Evolutionary conservation across 2,329 filamentous ascomycete species (phyloP), one percentile per base, ranked within the genome.

Genomic region (Claviceps monticola): DNA sequence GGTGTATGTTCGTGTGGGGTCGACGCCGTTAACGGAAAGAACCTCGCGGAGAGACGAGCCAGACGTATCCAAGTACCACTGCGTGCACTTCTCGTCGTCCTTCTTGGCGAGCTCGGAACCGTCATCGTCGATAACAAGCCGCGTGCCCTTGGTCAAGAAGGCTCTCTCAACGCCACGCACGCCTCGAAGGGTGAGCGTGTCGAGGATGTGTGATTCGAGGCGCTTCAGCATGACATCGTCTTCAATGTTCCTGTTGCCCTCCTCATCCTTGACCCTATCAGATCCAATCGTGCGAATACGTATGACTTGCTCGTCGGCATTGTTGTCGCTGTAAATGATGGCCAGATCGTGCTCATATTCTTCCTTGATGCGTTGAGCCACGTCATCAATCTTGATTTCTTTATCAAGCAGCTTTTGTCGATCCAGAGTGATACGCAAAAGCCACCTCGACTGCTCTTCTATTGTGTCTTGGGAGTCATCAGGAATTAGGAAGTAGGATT

Each of bases 281-380:
- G 80, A 74, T 36, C 75, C 72, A 55, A 94, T 81, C 61, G 90
- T 85, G 57, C 93, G 86, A 57, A 96, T 85, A 66, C 93, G 93
- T 60, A 98, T 88, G 46, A 97, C 85, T 66, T 94, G 89, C 65
- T 94, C 83, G 57, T 96, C 90, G 9, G 91, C 90, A 67, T 98
- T 98, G 74, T 96, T 93, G 68, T 98, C 93, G 69, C 89, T 95
- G 75, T 95, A 95, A 55, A 98, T 90, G 58, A 98, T 83, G 14
- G 88, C 88, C 60, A 97, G 73, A 67, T 95, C 89, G 56, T 78
- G 82, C 19, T 82, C 78, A 64, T 95, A 98, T 50, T 89, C 84
- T 57, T 90, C 82, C 73, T 94, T 95, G 71, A 98, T 93, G 63
- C 83, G 86, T 55, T 78, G 74, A 36, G 91, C 91, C 55, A 98